Evolutionary conservation across 2,329 filamentous ascomycete genomes (phyloP).

Genomic region (Colletotrichum neosansevieriae): DNA sequence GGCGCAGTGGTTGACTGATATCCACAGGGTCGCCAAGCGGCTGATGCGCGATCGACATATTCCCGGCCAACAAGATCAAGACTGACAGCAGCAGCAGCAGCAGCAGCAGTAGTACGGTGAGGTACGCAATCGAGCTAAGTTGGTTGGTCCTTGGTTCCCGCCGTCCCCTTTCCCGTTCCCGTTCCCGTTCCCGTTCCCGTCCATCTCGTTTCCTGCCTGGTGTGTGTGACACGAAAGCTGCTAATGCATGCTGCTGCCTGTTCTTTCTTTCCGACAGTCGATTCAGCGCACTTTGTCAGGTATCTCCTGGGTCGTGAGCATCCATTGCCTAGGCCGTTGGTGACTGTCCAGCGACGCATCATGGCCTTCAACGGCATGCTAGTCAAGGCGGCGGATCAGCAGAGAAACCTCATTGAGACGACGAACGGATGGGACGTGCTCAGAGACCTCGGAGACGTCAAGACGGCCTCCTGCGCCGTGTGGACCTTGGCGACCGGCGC

Average conservation of each 20-base stretch:
- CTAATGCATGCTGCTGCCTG: background rate
- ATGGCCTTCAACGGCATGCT: background rate
- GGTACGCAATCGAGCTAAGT: background rate
- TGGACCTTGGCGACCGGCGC: constrained; percentile 1
- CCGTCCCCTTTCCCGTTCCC: background rate
- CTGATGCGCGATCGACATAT: constrained; percentile 1
- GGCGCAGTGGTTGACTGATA: constrained; percentile 1
- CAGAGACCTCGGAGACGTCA: background rate
- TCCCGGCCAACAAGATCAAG: background rate
- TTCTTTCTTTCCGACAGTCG: background rate
- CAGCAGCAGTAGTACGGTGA: background rate
- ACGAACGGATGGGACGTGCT: background rate
- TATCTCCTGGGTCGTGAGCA: background rate
- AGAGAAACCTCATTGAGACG: background rate
- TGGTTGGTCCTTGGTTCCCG: background rate
- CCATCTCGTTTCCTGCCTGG: background rate
- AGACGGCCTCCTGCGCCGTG: background rate
- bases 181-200: background rate
- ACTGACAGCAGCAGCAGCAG: background rate
- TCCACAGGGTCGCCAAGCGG: constrained; percentile 2
- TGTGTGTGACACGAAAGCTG: background rate
- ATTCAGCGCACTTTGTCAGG: background rate
- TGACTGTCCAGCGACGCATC: background rate
- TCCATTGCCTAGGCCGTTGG: background rate
- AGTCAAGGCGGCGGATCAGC: background rate